A percentile compares a stretch with the other conserved stretches of the same genome.
Conservation (phyloP, 805 yeast genomes). For the Kuraishia capsulata region DNA sequence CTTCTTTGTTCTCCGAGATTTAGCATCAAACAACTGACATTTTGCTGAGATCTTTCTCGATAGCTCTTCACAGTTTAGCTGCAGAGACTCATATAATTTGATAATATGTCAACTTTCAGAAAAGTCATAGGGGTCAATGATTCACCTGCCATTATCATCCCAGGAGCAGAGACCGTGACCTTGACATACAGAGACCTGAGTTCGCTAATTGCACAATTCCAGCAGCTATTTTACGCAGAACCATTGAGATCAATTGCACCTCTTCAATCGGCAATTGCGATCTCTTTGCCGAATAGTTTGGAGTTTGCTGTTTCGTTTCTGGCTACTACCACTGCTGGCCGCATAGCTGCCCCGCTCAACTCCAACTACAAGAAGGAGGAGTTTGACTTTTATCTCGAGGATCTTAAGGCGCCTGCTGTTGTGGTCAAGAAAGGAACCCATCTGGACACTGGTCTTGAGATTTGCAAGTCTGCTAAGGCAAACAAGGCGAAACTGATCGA, state of each 20-base stretch:
- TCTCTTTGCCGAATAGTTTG: slow-evolving; percentile 50
- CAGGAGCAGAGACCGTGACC: slow-evolving; percentile 35
- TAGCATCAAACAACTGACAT: no score
- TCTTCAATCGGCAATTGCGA: slow-evolving; percentile 42
- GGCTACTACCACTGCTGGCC: slow-evolving; percentile 44
- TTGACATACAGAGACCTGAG: slow-evolving; percentile 29
- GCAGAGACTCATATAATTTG: no score
- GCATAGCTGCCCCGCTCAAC: slow-evolving; percentile 63
- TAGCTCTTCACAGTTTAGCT: no score
- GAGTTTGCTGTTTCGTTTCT: slow-evolving; percentile 51
- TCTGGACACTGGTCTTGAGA: slow-evolving; percentile 23
- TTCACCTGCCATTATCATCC: slow-evolving; percentile 33
- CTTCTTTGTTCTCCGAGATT: no score
- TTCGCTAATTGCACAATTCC: slow-evolving; percentile 36
- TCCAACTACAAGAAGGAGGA: slow-evolving; percentile 52
- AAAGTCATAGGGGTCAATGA: slow-evolving; percentile 26
- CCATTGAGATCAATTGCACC: slow-evolving; percentile 26
- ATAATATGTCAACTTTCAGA: slow-evolving; percentile 29
- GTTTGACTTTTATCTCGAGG: slow-evolving; percentile 56
- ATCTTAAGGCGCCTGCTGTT: slow-evolving; percentile 46
- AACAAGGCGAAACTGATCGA: slow-evolving; percentile 43
- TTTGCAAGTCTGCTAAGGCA: slow-evolving; percentile 40
- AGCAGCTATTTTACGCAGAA: slow-evolving; percentile 31
- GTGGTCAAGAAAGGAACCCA: slow-evolving; percentile 47
- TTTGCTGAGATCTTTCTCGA: no score